Percentiles rank a stretch among this genome's conserved stretches.
These are phyloP conservation scores for Penicillium ucsense DNA, from an alignment of 495 filamentous ascomycete species.

Conservation along the genomic window DNA sequence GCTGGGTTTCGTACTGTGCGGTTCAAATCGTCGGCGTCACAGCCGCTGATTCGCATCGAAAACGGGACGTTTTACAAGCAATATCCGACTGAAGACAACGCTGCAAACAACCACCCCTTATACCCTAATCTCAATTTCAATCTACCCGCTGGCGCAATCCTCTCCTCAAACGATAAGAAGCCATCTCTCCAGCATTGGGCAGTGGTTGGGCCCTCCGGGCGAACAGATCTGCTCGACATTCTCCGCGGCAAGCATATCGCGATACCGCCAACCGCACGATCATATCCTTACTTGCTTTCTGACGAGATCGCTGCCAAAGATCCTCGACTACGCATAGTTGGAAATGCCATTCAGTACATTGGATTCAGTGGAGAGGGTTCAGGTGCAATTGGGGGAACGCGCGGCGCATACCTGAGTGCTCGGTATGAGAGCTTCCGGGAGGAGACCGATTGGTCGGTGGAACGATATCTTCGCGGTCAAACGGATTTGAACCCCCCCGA, in stretches of 20 bases:
- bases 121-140: conserved; percentile 59
- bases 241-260: conserved; percentile 64
- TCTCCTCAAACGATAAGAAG: not conserved
- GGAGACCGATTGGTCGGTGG: conserved; percentile 75
- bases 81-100: conserved; percentile 49
- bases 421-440: conserved; percentile 87
- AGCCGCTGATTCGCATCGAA: conserved; percentile 59
- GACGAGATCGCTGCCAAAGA: conserved; percentile 48
- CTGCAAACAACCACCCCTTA: conserved; percentile 43
- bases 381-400: conserved; percentile 43
- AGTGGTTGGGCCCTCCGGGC: conserved; percentile 59
- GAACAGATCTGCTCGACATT: conserved; percentile 68
- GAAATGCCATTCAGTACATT: conserved; percentile 67
- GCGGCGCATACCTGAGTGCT: conserved; percentile 75
- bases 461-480: conserved; percentile 67
- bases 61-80: conserved; percentile 75
- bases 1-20: conserved; percentile 1
- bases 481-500: conserved; percentile 65
- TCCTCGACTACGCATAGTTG: conserved; percentile 44
- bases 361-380: conserved; percentile 61
- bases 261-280: conserved; percentile 60
- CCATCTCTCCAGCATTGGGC: conserved; percentile 52
- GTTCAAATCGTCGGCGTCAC: conserved; percentile 8
- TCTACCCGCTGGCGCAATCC: conserved; percentile 42
- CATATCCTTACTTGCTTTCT: conserved; percentile 64